Evolutionary conservation across 2,329 filamentous ascomycete species (phyloP).

Genomic region (Gremmenia infestans): DNA sequence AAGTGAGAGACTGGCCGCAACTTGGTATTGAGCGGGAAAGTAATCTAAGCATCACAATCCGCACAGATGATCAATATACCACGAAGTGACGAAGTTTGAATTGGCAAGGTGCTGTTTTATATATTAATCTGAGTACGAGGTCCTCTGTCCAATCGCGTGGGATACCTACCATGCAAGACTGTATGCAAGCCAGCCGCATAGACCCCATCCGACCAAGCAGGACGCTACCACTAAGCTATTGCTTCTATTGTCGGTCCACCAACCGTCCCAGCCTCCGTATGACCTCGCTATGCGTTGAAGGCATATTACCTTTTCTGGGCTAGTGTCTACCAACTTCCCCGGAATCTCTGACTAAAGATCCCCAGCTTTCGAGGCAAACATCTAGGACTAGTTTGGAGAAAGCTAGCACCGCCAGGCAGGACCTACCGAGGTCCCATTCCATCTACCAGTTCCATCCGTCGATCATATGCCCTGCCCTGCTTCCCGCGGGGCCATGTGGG

Average conservation of each 20-base stretch:
- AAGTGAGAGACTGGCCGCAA: too few relatives aligned
- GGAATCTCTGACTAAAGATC: neutral
- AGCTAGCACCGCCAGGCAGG: too few relatives aligned
- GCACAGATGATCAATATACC: too few relatives aligned
- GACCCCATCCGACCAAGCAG: neutral
- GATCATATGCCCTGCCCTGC: neutral
- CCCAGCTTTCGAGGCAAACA: neutral
- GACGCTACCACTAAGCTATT: neutral
- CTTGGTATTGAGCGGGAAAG: too few relatives aligned
- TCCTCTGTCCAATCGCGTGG: too few relatives aligned
- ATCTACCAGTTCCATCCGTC: neutral
- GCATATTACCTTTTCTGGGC: neutral
- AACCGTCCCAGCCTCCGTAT: neutral
- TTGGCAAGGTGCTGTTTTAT: too few relatives aligned
- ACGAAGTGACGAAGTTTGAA: too few relatives aligned
- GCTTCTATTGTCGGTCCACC: neutral
- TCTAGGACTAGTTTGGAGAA: neutral
- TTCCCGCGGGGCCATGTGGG: too few relatives aligned
- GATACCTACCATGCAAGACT: too few relatives aligned
- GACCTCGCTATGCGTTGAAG: neutral
- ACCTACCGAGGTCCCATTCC: neutral
- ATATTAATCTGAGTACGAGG: too few relatives aligned
- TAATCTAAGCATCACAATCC: too few relatives aligned
- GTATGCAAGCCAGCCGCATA: neutral
- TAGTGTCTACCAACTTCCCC: neutral